These are phyloP conservation scores for Claviceps quebecensis DNA, from an alignment of 2,329 filamentous ascomycete genomes.

Conservation along the genomic window DNA sequence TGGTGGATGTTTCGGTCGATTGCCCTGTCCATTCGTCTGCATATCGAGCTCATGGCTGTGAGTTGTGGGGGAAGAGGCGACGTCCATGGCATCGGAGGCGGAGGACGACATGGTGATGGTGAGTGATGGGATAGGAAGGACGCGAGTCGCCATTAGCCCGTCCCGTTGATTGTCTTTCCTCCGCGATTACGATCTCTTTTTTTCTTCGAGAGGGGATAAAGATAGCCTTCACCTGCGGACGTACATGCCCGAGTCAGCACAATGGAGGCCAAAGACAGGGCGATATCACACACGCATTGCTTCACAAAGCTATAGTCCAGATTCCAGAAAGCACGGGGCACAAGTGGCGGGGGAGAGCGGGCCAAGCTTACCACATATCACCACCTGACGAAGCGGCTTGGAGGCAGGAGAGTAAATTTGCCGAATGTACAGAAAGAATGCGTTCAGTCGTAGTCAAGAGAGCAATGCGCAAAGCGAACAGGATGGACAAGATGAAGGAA, in stretches of 20 bases:
- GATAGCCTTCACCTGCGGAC: background rate
- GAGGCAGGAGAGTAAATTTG: background rate
- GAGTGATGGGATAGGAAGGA: conserved; percentile 42
- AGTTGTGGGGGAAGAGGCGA: conserved; percentile 37
- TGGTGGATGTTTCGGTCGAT: conserved; percentile 23
- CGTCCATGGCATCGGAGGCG: conserved; percentile 49
- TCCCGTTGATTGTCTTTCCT: background rate
- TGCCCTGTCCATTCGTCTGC: conserved; percentile 23
- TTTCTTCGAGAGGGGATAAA: background rate
- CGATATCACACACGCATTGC: conserved; percentile 1
- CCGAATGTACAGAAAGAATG: background rate
- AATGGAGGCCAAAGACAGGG: background rate
- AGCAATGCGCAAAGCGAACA: background rate
- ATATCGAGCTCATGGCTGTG: conserved; percentile 30
- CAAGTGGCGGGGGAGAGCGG: background rate
- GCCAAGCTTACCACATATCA: conserved; percentile 6
- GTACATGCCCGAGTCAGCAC: conserved; percentile 1
- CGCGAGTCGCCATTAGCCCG: conserved; percentile 27
- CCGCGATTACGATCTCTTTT: background rate
- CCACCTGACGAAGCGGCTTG: background rate
- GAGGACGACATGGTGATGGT: conserved; percentile 45
- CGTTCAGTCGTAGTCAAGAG: background rate
- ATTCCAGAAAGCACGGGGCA: background rate
- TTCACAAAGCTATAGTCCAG: background rate
- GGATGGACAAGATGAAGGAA: background rate